Evolutionary conservation across 192 early-diverging fungal genomes (phyloP), one percentile per base, ranked within the genome.

Genomic region (Dimargaris xerosporica): DNA sequence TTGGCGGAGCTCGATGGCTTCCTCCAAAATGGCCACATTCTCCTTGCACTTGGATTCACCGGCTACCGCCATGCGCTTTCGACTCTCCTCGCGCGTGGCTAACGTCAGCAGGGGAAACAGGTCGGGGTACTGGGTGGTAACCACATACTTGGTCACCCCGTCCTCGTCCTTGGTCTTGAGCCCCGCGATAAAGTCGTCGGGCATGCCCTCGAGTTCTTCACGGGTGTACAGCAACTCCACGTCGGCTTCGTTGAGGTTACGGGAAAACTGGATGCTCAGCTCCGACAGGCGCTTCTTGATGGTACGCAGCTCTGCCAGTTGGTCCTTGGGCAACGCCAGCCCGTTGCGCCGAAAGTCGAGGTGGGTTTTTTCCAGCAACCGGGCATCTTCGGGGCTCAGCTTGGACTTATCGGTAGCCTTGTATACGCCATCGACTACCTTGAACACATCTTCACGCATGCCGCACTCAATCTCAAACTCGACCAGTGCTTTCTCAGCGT

Each of bases 111-210:
- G 72, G 29, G 75, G 69, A 12, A 73, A 28, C 29, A 69, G 62
- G 62, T 80, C 79, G 21, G 82, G 82, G 64, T 87, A 90, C 71
- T 88, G 85, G 71, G 88, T 85, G 10, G 85, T 86, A 25, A 90
- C 78, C 19, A 78, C 66, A 51, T 75, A 88, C 66, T 81, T 79
- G 41, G 70, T 73, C 16, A 76, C 71, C 25, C 85, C 88, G 58
- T 89, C 82, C 26, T 71, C 73, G 16, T 70, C 74, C 61, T 69
- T 70, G 30, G 75, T 87, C 48, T 66, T 66, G 25, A 82, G 72
- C 28, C 78, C 78, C 21, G 77, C 82, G 51, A 89, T 74, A 66
- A 84, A 89, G 61, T 82, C 79, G 54, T 79, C 80, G 12, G 83
- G 83, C 69, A 93, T 74, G 9, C 86, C 88, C 25, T 80, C 85